Base-by-base conservation (phyloP, 805 yeast genomes). In the Wickerhamomyces mucosus region DNA sequence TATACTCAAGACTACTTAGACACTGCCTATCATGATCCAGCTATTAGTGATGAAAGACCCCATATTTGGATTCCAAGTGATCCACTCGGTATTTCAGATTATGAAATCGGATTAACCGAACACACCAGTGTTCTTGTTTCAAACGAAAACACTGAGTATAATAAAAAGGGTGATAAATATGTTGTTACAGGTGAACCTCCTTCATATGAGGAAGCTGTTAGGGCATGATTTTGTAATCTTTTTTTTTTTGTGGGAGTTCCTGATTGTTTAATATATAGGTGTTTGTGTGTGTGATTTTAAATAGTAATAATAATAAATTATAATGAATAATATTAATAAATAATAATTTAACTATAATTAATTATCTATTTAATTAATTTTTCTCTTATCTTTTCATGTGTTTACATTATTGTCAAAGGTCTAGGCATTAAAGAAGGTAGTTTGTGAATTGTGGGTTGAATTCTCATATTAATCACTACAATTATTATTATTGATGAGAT, bases 11-110 rank as follows among this genome's bases (percentile, higher is more conserved):
- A 46, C 14, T 59, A 50, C 28, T 31, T 51, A 25, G 50, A 51
- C 6, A 33, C 46, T 7, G 59, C 64, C 2, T 78, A 72, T 44
- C 60, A 65, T 22, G 70, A 74, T 45, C 83, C 84, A 16, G 68
- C 70, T 25, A 67, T 74, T 23, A 55, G 50, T n/a, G 76, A 64
- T 20, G 66, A 58, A 7, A 73, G 61, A 38, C 83, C 85, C 19
- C 67, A 68, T 35, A 60, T 79, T 30, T 82, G 94, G 94, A 60
- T 80, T 39, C 74, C 80, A 26, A 68, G 61, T 42, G 94, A 82
- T 53, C 59, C 68, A 6, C 56, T 75, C 61, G 89, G 92, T 5
- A 62, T 82, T 33, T 68, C 82, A 13, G 67, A 67, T 30, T 64
- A 67, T 35, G 76, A 78, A 48, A 67, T 75, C 39, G 59, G 59